These are phyloP conservation scores for Dunaliella primolecta DNA, from an alignment of 139 green algal genomes.

Conservation along the genomic window DNA sequence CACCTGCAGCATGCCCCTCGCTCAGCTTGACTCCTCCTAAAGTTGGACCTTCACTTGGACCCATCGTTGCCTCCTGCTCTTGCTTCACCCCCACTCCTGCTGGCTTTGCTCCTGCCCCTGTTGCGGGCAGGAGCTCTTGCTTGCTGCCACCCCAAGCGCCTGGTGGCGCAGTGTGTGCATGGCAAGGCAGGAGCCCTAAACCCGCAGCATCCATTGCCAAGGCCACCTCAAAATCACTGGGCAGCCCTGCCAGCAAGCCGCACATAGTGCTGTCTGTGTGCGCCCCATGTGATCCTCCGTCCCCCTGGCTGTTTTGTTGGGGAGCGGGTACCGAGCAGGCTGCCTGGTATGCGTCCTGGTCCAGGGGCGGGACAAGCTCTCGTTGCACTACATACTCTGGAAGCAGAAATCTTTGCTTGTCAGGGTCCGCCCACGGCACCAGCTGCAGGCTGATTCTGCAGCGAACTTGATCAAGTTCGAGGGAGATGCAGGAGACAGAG, in stretches of 20 bases:
- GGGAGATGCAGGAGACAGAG: constrained; percentile 5
- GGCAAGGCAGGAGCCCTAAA: neutral
- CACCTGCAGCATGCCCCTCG: too few species aligned
- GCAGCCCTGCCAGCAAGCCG: neutral
- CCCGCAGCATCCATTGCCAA: neutral
- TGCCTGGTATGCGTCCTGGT: too few species aligned
- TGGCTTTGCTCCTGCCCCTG: neutral
- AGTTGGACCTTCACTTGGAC: too few species aligned
- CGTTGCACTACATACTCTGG: neutral
- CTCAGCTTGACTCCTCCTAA: too few species aligned
- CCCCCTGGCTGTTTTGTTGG: neutral
- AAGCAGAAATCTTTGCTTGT: constrained; percentile 16
- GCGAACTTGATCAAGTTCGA: neutral
- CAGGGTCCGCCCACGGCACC: constrained; percentile 20
- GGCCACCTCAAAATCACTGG: neutral
- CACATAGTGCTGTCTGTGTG: neutral
- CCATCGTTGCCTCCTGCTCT: neutral
- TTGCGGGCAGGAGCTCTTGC: too few species aligned
- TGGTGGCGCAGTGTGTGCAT: neutral
- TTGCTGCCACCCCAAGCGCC: neutral
- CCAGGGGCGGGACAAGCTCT: neutral
- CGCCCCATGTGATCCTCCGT: neutral
- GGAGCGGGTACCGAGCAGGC: too few species aligned
- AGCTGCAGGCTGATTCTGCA: constrained; percentile 23
- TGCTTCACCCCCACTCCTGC: neutral